A percentile compares a stretch with the other conserved stretches of the same genome.
These are phyloP conservation scores for Sclerotinia minor DNA, from an alignment of 2,329 filamentous ascomycete genomes.

Conservation along the genomic window DNA sequence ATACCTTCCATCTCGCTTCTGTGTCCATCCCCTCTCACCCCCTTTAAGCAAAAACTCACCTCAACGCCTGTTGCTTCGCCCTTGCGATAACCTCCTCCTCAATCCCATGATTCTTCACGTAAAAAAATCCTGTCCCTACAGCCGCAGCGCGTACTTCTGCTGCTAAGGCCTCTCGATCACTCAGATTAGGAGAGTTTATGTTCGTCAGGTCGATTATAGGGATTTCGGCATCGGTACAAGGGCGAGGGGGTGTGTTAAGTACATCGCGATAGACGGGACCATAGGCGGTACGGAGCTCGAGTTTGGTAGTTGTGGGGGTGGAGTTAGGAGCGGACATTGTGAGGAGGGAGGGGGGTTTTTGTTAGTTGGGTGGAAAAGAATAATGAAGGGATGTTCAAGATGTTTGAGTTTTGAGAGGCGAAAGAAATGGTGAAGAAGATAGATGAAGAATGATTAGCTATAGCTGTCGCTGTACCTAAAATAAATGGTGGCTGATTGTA, in stretches of 20 bases:
- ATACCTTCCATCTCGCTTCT: neutral
- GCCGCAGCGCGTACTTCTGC: conserved; percentile 45
- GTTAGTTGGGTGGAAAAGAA: neutral
- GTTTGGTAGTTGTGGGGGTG: conserved; percentile 42
- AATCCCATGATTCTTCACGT: conserved; percentile 49
- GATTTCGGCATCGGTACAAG: conserved; percentile 47
- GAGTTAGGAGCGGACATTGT: conserved; percentile 16
- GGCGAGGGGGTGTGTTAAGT: conserved; percentile 45
- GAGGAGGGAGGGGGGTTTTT: neutral
- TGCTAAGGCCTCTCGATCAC: conserved; percentile 45
- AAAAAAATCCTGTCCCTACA: conserved; percentile 50
- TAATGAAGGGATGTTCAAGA: neutral
- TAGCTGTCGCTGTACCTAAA: neutral
- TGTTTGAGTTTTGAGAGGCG: neutral
- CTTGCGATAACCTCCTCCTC: conserved; percentile 39
- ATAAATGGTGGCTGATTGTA: neutral
- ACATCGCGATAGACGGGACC: conserved; percentile 49
- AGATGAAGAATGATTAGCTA: neutral
- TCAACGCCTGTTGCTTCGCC: conserved; percentile 38
- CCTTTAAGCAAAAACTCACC: conserved; percentile 28
- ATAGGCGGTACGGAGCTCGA: conserved; percentile 48
- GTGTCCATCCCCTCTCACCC: too few relatives aligned
- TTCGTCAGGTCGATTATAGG: conserved; percentile 49
- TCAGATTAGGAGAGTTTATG: conserved; percentile 43
- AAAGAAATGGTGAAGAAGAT: neutral